phyloP scores from a whole-genome alignment of 169 alveolate genomes.

The Eimeria sp. region DNA sequence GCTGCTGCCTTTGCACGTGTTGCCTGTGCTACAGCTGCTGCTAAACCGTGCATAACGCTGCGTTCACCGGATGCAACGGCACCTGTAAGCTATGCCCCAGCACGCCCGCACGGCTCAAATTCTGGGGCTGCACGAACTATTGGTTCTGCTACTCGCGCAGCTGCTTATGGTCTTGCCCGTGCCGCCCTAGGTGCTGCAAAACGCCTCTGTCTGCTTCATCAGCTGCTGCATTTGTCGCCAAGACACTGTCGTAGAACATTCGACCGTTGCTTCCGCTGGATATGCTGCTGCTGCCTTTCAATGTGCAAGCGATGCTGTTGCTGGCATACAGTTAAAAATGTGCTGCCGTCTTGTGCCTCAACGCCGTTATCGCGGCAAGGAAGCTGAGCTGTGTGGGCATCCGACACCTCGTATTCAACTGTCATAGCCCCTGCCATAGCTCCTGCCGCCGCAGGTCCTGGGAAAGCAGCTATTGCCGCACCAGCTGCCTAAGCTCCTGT shows the following conservation, averaged over 20 bases:
- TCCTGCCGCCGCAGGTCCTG: slow-evolving; percentile 32
- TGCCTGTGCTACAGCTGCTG: slow-evolving; percentile 13
- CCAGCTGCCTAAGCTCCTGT: neutral
- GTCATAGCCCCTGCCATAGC: neutral
- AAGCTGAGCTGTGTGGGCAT: neutral
- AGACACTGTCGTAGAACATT: neutral
- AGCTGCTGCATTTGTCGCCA: neutral
- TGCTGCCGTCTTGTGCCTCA: neutral
- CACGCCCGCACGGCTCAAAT: neutral
- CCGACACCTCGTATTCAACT: neutral
- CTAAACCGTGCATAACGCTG: neutral
- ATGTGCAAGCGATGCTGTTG: neutral
- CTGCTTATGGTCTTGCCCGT: neutral
- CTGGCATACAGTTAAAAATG: neutral
- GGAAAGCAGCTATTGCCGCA: neutral
- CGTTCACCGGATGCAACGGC: slow-evolving; percentile 17
- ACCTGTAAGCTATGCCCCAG: neutral
- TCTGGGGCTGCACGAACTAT: slow-evolving; percentile 1
- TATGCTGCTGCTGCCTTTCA: neutral
- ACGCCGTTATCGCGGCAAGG: neutral
- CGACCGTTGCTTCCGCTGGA: neutral
- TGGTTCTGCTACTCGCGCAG: neutral
- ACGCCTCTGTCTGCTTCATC: neutral
- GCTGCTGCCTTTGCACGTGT: neutral
- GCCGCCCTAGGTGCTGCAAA: neutral